Percentiles rank a stretch among this genome's conserved stretches.
Conservation (phyloP, 345 rosid genomes). For the Chamaenerion angustifolium region DNA sequence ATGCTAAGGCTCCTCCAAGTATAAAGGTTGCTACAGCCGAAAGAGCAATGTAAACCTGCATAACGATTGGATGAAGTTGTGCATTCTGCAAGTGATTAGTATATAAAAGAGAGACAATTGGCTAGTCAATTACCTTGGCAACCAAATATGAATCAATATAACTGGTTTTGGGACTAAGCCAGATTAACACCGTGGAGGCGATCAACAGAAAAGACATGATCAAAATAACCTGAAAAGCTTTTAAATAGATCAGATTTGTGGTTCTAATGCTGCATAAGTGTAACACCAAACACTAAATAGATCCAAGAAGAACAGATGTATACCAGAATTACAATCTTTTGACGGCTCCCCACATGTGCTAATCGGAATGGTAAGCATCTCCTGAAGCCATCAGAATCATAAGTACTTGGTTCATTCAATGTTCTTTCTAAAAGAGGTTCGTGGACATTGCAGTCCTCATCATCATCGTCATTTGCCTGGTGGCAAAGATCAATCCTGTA, state of each 20-base stretch:
- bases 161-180: constrained; percentile 36
- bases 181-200: constrained; percentile 34
- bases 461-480: constrained; percentile 54
- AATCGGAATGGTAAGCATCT: constrained; percentile 36
- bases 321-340: constrained; percentile 55
- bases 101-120: too few relatives aligned
- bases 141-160: constrained; percentile 25
- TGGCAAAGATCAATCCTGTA: constrained; percentile 61
- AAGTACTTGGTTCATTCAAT: constrained; percentile 19
- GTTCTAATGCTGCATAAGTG: too few relatives aligned
- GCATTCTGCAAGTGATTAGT: neutral
- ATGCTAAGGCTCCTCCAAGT: constrained; percentile 46
- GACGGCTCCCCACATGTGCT: constrained; percentile 47
- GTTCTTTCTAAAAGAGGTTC: constrained; percentile 14
- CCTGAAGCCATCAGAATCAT: constrained; percentile 21
- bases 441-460: constrained; percentile 37
- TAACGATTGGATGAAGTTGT: too few relatives aligned
- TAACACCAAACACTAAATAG: too few relatives aligned
- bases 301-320: neutral
- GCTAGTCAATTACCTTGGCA: constrained; percentile 30
- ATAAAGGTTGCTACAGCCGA: constrained; percentile 27
- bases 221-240: constrained; percentile 23
- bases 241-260: too few relatives aligned
- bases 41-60: constrained; percentile 41
- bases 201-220: constrained; percentile 29